phyloP scores from a whole-genome alignment of 768 basidiomycete genomes.

The Boletus rubescentipes region DNA sequence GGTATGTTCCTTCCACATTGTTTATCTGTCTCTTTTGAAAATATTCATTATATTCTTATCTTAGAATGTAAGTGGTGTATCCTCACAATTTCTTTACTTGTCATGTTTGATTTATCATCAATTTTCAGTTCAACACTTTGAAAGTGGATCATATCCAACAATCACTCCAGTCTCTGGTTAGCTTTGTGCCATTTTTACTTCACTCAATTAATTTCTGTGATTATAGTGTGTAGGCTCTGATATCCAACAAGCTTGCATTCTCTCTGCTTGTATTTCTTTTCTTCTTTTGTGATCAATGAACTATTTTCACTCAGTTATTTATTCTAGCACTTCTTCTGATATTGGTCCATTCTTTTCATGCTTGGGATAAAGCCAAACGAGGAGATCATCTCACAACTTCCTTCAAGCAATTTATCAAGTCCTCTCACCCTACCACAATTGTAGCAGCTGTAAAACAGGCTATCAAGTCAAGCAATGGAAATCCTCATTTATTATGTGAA shows the following conservation, averaged over 20 bases:
- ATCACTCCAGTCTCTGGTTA: background rate
- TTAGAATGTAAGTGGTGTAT: background rate
- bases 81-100: too few relatives aligned
- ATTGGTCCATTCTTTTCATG: background rate
- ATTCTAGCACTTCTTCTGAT: background rate
- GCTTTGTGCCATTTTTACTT: background rate
- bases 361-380: background rate
- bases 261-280: background rate
- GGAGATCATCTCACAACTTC: background rate
- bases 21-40: too few relatives aligned
- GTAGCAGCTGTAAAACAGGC: background rate
- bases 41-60: background rate
- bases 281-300: too few relatives aligned
- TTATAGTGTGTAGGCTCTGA: background rate
- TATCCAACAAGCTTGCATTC: background rate
- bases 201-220: background rate
- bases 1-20: too few relatives aligned
- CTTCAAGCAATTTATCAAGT: background rate
- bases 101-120: background rate
- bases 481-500: background rate
- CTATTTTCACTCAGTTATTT: background rate
- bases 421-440: background rate
- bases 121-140: background rate
- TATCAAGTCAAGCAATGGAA: background rate
- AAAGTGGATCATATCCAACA: background rate